Evolutionary conservation across 2,329 filamentous ascomycete genomes (phyloP), one percentile per base, ranked within the genome.

Genomic region (Endothia cerciana): DNA sequence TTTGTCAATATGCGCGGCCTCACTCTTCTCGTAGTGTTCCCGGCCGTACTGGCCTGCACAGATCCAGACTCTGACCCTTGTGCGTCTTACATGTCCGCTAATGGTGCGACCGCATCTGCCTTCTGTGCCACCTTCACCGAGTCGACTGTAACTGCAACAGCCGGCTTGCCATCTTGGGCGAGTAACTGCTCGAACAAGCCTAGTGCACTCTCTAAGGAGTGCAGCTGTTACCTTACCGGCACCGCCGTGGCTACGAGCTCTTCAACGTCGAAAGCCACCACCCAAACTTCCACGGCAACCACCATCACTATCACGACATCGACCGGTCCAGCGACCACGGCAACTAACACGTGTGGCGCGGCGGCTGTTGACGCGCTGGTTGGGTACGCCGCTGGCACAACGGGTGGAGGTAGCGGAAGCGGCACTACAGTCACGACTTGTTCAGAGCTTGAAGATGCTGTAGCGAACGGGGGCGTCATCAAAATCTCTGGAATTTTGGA

Each of bases 361-460:
- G 70, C 72, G 25, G 65, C 64, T 19, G 67, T 72, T 22, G 67
- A 74, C 64, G 66, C 67, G n/a, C 69, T 77, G 65, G 68, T 76
- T 47, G 74, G 79, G 41, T 78, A 73, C 65, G 77, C 72, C 55
- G 72, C 72, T 28, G 75, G 77, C 38, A 82, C 80, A 0, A 82
- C 79, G 17, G 82, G 82, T 67, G 81, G 82, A 65, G 76, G 78
- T n/a, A 78, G 76, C 47, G 81, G 80, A 17, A 72, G 74, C 40
- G 77, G 76, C 10, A 80, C 77, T 25, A 83, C 81, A 1, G 82
- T 83, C 10, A 80, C 79, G 0, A 78, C 78, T 41, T 79, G 80
- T 70, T 74, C 77, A 36, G 75, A 76, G 38, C 76, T 83, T 63
- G 72, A 73, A n/a, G 69, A 74, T 17, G 80, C 79, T 49, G 75